Base-by-base conservation (phyloP, 352 stramenopile genomes). In the Porosira glacialis region DNA sequence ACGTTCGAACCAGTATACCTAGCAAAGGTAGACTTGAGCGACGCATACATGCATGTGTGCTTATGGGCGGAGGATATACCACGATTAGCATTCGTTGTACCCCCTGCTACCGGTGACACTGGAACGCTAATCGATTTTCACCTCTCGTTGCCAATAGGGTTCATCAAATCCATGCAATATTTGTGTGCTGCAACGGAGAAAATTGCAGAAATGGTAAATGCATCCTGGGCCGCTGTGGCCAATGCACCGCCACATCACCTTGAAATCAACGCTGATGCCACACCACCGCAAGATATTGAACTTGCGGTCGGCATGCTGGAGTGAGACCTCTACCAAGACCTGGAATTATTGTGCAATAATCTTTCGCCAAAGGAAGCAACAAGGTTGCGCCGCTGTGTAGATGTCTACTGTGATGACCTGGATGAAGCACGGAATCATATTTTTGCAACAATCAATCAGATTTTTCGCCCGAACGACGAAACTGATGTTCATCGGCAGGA, bases 1-100 rank as follows among this genome's bases (percentile, higher is more conserved):
- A 19, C 5, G 28, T 57, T 55, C 22, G 52, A 64, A 0, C 47
- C 47, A 22, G 53, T 80, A 0, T 59, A 68, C n/a, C 22, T 76
- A 1, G 57, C 24, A 13, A 80, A 80, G 21, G 53, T 69, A 1
- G 65, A 78, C 39, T n/a, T 81, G 0, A 62, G 55, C 4, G 61
- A 85, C 63, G 67, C 57, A n/a, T 84, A 80, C 31, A 75, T 79
- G 19, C 51, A 35, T 5, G 19, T 84, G 0, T 27, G 24, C 2
- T 0, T 81, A 0, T 30, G 15, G 10, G 13, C 59, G 2, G 28
- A 68, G 13, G 62, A 39, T 15, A 15, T 39, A 39, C 33, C 33
- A 39, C 33, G 33, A 7, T 15, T 39, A 7, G 33, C 7, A 39
- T 39, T 39, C 33, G 15, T 39, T 7, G 33, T 39, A 7, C 33